Base-by-base conservation (phyloP, 2,329 filamentous ascomycete genomes). In the Sporothrix globosa region DNA sequence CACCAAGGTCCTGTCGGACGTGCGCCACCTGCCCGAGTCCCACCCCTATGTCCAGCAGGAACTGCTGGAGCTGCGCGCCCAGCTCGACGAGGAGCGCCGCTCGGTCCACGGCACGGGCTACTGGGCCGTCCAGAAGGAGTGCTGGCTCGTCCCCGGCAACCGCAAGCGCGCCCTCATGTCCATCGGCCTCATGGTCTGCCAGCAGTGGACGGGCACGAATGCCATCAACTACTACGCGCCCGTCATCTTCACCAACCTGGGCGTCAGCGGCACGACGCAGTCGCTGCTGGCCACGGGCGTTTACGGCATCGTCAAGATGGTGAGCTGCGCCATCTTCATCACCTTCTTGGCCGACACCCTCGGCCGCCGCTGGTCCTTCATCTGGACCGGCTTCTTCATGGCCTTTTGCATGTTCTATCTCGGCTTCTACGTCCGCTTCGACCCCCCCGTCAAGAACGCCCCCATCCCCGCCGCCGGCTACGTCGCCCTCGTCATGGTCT, bases 251-350 rank as follows among this genome's bases (percentile, higher is more conserved):
- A 75, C 74, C 39, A 71, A 73, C 24, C 76, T 80, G 30, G 79
- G 78, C 3, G 73, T 80, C 65, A 80, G 76, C 0, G 84, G 84
- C 2, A 85, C 82, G 39, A 76, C 81, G 53, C 82, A 83, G 69
- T 83, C 83, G 56, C 84, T 89, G 46, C 86, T 89, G 75, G 86
- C 87, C 19, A 89, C 87, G 0, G 87, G 87, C 24, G 84, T 89
- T 74, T 89, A 89, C 76, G 87, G 87, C 41, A 84, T 89, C 69
- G 84, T 89, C 68, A 89, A 89, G 76, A 86, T 87, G 80, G 77
- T 81, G 50, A 82, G 84, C 54, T 88, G 86, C 75, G 81, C 82
- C 24, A 78, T 82, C 73, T 90, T 89, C 82, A 80, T 89, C 46
- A 76, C 87, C 72, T 87, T 87, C 75, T 82, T 85, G 63, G 85